Base-by-base conservation (phyloP, 176 grass and related monocot genomes). In the Zoysia japonica region DNA sequence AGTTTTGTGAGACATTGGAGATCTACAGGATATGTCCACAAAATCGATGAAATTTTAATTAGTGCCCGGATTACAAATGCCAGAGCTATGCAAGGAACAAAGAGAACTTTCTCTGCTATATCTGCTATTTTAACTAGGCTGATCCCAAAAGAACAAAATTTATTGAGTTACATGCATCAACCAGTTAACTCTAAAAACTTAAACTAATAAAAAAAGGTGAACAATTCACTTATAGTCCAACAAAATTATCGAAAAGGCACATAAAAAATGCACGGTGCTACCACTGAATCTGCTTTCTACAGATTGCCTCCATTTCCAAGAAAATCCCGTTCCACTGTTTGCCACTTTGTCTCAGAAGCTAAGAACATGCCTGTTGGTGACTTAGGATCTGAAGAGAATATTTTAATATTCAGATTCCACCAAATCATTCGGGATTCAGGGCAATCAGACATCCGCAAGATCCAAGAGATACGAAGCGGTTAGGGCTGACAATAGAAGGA, bases 11-110 rank as follows among this genome's bases (percentile, higher is more conserved):
- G 14, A 55, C 35, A 28, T 57, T 55, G 55, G 14, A 43, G 8
- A 42, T 78, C 54, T 78, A 78, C 55, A 9, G 44, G 36, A 52
- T 65, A 80, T 75, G 70, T 72, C 48, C 3, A 7, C 7, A 84
- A 71, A 72, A 36, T 15, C 0, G 4, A 52, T 20, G 1, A 72
- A 5, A 12, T n/a, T 44, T 40, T 28, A 28, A 28, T 28, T 28
- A 28, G 28, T 28, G 28, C 28, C 28, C 70, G 57, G 48, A 72
- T 59, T 41, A 13, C 2, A 28, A 11, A n/a, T 36, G 47, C 19
- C 47, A 79, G 52, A 47, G 8, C 54, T 55, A 44, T 47, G 42
- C 3, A 41, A 47, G 14, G 66, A 59, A 78, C 9, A 3, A 50
- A 78, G 57, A 45, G 28, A 28, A 28, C 28, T 67, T 77, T 6